Evolutionary conservation across 2,329 filamentous ascomycete genomes (phyloP).

Genomic region (Epichloe baconii): DNA sequence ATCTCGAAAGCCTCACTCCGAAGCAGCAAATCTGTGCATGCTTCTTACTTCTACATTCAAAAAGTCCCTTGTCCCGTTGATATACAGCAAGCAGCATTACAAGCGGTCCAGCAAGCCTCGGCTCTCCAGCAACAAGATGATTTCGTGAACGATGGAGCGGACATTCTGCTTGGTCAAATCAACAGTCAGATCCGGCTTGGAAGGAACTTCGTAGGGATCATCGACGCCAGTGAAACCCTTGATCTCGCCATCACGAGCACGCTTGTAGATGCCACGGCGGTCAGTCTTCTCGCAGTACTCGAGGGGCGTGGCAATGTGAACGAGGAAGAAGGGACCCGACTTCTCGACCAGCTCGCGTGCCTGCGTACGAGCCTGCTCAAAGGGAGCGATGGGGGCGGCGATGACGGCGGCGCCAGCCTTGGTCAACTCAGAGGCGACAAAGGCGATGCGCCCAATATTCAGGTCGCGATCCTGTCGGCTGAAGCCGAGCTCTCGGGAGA

Average conservation of each 20-base stretch:
- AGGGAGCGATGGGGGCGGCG: constrained; percentile 89
- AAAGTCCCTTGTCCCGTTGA: not conserved
- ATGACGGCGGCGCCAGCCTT: constrained; percentile 89
- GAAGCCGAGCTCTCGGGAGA: constrained; percentile 93
- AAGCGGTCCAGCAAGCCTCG: constrained; percentile 70
- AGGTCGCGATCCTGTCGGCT: constrained; percentile 80
- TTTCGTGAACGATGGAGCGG: constrained; percentile 90
- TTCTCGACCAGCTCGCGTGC: constrained; percentile 80
- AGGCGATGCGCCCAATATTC: constrained; percentile 93
- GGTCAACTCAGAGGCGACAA: constrained; percentile 90
- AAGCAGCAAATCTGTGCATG: no score
- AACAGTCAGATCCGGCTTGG: constrained; percentile 72
- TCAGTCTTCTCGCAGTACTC: constrained; percentile 93
- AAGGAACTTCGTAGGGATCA: constrained; percentile 83
- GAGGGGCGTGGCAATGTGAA: constrained; percentile 87
- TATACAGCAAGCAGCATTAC: constrained; percentile 18
- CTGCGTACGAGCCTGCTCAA: constrained; percentile 61
- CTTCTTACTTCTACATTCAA: no score
- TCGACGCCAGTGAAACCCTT: constrained; percentile 98
- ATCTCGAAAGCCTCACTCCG: no score
- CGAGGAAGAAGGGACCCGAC: constrained; percentile 82
- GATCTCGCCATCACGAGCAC: constrained; percentile 78
- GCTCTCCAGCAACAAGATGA: constrained; percentile 82
- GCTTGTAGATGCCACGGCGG: constrained; percentile 76
- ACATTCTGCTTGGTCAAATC: constrained; percentile 79